Conservation (phyloP, 495 filamentous ascomycete species). For the Hyaloscypha finlandica region DNA sequence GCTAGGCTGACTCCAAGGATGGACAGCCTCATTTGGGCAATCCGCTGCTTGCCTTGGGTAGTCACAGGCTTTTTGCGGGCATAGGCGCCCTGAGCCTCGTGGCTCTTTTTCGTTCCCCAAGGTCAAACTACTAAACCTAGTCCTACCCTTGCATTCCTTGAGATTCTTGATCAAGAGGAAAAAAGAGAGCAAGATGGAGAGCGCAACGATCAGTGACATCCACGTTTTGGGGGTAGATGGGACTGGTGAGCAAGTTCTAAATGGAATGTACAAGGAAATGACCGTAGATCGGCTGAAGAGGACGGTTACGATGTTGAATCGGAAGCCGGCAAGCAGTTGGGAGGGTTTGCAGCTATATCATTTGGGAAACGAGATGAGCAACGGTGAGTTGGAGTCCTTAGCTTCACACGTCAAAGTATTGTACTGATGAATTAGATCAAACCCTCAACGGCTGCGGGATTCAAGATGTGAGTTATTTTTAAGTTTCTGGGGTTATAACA, state of each 20-base stretch:
- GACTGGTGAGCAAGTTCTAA: background rate
- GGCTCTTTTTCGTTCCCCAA: no score
- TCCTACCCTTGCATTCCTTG: no score
- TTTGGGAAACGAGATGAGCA: background rate
- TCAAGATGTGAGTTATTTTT: background rate
- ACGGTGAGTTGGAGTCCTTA: background rate
- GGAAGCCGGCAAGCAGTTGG: background rate
- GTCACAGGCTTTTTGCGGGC: no score
- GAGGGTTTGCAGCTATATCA: background rate
- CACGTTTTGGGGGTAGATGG: background rate
- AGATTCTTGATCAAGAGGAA: no score
- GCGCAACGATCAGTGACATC: background rate
- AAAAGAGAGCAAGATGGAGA: no score
- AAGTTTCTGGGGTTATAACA: no score
- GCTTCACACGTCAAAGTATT: background rate
- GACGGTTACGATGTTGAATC: background rate
- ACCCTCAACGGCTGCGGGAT: background rate
- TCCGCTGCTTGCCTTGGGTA: no score
- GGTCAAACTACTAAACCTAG: no score
- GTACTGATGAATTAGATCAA: background rate
- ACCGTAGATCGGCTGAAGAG: background rate
- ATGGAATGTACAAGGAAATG: background rate
- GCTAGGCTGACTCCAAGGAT: no score
- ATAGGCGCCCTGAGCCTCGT: no score
- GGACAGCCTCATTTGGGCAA: no score